Evolutionary conservation across 2,329 filamentous ascomycete species (phyloP).

Genomic region (Penicillium sp.): DNA sequence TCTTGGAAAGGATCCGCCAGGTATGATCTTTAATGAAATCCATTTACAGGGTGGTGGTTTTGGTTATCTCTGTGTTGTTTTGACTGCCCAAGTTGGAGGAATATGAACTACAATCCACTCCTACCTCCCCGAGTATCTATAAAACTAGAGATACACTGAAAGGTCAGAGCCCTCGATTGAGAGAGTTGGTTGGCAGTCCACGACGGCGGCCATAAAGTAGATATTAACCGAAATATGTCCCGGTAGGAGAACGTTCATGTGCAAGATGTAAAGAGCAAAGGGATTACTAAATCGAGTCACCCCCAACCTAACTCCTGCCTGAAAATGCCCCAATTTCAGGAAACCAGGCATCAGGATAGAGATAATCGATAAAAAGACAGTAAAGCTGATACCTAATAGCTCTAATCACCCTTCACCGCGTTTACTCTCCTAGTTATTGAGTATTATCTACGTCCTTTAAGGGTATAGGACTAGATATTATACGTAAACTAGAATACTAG

Average conservation of each 20-base stretch:
- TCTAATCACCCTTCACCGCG: no score
- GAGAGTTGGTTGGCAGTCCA: background rate
- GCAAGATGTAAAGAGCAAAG: background rate
- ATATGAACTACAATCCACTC: slow-evolving; percentile 1
- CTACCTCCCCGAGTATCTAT: background rate
- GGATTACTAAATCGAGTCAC: no score
- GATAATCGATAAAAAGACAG: no score
- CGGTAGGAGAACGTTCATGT: background rate
- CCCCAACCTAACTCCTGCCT: no score
- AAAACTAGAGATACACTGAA: background rate
- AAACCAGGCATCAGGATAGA: no score
- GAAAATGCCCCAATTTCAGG: no score
- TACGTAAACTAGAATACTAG: no score
- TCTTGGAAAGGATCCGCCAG: background rate
- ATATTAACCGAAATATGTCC: background rate
- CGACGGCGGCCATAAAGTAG: background rate
- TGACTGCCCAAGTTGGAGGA: background rate
- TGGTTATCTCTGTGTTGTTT: background rate
- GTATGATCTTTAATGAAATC: background rate
- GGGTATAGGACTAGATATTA: no score
- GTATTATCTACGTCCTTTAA: no score
- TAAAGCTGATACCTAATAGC: no score
- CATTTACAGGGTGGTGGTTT: background rate
- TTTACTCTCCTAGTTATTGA: no score
- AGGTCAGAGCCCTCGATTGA: background rate